A percentile compares a stretch with the other conserved stretches of the same genome.
Evolutionary conservation across 2,329 filamentous ascomycete genomes (phyloP).

Genomic region (Trichoderma guizhouense): DNA sequence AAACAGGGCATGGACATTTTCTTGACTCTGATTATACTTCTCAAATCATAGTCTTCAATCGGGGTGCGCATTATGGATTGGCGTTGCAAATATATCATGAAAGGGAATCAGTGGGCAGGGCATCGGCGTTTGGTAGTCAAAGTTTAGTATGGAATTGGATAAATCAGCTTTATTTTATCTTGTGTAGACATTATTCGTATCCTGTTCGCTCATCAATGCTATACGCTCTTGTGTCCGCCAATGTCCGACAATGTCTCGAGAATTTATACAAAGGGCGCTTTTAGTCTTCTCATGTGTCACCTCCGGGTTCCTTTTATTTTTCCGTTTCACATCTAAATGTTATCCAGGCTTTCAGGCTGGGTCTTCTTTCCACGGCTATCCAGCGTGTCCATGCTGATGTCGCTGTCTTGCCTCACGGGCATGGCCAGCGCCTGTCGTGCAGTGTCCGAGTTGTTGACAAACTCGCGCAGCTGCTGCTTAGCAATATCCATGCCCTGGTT

Average conservation of each 20-base stretch:
- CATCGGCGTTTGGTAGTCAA: constrained; percentile 12
- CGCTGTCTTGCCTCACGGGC: constrained; percentile 48
- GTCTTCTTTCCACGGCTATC: constrained; percentile 54
- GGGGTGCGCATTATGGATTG: background rate
- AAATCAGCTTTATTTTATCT: constrained; percentile 10
- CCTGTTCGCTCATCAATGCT: constrained; percentile 21
- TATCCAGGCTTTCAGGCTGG: constrained; percentile 56
- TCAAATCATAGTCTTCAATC: background rate
- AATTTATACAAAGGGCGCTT: constrained; percentile 4
- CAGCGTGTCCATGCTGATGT: constrained; percentile 58
- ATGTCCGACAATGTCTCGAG: background rate
- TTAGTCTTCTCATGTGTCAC: background rate
- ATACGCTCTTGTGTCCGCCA: background rate
- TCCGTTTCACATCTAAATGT: constrained; percentile 41
- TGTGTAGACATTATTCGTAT: constrained; percentile 21
- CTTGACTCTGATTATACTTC: background rate
- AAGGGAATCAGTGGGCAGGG: constrained; percentile 3
- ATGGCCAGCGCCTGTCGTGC: constrained; percentile 80
- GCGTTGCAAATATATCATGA: background rate
- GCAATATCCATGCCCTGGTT: constrained; percentile 85
- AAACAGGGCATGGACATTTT: background rate
- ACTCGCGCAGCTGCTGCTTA: constrained; percentile 86
- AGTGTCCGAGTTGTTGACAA: constrained; percentile 82
- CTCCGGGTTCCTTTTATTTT: background rate
- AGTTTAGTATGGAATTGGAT: background rate